Evolutionary conservation across 78 protist genomes (phyloP).

Genomic region (Ministeria vibrans): DNA sequence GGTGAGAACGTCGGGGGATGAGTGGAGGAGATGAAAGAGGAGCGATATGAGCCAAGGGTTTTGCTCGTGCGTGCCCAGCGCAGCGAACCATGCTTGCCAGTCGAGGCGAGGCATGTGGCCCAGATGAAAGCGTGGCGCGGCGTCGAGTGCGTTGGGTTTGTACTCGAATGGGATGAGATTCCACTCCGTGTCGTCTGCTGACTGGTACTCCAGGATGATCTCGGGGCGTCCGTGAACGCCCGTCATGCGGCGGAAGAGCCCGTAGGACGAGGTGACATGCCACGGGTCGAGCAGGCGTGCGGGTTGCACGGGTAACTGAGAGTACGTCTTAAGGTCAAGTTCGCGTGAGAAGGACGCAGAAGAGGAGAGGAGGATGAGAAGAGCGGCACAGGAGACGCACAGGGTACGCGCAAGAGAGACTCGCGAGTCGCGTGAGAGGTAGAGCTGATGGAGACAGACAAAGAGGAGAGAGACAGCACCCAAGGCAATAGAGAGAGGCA

Average conservation of each 20-base stretch:
- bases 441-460: too few species aligned
- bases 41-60: conserved; percentile 48
- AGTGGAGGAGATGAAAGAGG: conserved; percentile 20
- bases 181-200: not conserved
- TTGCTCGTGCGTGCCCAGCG: conserved; percentile 19
- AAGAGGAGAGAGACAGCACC: too few species aligned
- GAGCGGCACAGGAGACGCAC: too few species aligned
- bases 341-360: too few species aligned
- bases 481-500: too few species aligned
- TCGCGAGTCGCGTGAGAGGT: too few species aligned
- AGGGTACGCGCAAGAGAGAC: too few species aligned
- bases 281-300: not conserved
- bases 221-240: conserved; percentile 51
- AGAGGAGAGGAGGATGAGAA: too few species aligned
- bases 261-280: conserved; percentile 46
- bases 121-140: conserved; percentile 49
- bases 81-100: conserved; percentile 80
- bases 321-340: too few species aligned
- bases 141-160: conserved; percentile 32
- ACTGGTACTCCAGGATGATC: conserved; percentile 38
- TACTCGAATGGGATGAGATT: not conserved
- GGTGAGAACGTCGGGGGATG: too few species aligned
- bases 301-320: too few species aligned
- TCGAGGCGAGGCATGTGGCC: conserved; percentile 72
- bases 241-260: conserved; percentile 58